A percentile compares a stretch with the other conserved stretches of the same genome.
Conservation (phyloP, 805 yeast species). For the Hanseniaspora clermontiae region DNA sequence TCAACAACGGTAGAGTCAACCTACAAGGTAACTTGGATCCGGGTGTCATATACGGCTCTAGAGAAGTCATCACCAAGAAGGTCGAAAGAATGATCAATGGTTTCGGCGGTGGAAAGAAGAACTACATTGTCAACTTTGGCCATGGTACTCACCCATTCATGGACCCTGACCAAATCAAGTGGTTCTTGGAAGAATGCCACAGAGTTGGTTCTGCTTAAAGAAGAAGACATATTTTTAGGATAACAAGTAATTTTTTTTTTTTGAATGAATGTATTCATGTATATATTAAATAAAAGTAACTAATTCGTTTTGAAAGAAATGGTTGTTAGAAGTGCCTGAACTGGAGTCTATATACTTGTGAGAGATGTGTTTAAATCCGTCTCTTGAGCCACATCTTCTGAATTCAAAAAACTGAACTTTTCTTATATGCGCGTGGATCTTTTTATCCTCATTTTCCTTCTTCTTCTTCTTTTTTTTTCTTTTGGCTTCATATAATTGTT, state of each 20-base stretch:
- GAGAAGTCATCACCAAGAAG: constrained; percentile 64
- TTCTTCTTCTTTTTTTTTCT: not conserved
- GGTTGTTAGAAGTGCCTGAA: not conserved
- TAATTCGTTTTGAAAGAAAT: not conserved
- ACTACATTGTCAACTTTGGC: constrained; percentile 89
- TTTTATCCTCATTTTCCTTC: too few species aligned
- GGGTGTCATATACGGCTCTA: constrained; percentile 82
- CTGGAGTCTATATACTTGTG: not conserved
- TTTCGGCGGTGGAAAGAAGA: constrained; percentile 86
- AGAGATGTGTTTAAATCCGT: not conserved
- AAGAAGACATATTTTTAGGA: not conserved
- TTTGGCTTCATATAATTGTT: not conserved
- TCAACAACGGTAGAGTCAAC: constrained; percentile 62
- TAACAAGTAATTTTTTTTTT: not conserved
- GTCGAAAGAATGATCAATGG: constrained; percentile 80
- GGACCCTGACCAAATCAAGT: constrained; percentile 81
- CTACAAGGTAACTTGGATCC: constrained; percentile 96
- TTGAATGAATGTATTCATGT: not conserved
- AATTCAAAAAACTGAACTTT: too few species aligned
- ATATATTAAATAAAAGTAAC: too few species aligned
- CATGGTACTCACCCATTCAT: constrained; percentile 98
- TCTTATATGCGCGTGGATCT: not conserved
- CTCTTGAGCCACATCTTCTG: not conserved
- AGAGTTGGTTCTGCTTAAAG: constrained; percentile 46
- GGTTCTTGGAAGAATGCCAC: constrained; percentile 79